Percentiles rank a stretch among this genome's conserved stretches.
Conservation (phyloP, 2,329 filamentous ascomycete genomes). For the Botrytis fabae region DNA sequence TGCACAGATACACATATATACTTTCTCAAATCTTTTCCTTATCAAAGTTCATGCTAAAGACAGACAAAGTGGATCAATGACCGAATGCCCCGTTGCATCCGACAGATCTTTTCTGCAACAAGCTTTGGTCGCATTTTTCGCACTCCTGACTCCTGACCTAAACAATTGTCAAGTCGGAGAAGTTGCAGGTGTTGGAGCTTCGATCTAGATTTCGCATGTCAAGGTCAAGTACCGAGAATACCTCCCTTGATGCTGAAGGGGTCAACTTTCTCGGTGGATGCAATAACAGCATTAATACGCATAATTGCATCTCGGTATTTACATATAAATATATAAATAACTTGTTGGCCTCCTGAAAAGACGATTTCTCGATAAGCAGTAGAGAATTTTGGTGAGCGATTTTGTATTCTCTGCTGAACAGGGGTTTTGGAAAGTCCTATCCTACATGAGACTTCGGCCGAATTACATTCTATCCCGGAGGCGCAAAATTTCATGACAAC, state of each 20-base stretch:
- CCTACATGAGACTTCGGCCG: neutral
- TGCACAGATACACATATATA: too few species aligned
- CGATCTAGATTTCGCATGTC: neutral
- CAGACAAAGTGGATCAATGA: neutral
- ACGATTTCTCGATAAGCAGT: neutral
- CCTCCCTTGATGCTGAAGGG: neutral
- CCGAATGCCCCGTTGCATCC: neutral
- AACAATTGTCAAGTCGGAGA: neutral
- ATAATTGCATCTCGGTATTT: neutral
- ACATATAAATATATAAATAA: neutral
- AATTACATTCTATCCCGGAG: neutral
- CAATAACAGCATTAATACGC: neutral
- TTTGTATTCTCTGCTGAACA: neutral
- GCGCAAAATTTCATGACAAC: neutral
- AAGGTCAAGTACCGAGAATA: neutral
- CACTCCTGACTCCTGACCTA: neutral
- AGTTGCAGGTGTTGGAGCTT: too few species aligned
- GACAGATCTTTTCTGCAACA: neutral
- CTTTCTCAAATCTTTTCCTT: neutral
- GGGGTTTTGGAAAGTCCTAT: neutral
- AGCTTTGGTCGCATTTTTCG: neutral
- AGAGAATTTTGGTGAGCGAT: neutral
- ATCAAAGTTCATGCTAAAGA: constrained; percentile 3
- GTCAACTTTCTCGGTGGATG: neutral
- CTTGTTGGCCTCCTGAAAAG: neutral